Evolutionary conservation across 352 stramenopile species (phyloP), one percentile per base, ranked within the genome.

Genomic region (Peronospora farinosa): DNA sequence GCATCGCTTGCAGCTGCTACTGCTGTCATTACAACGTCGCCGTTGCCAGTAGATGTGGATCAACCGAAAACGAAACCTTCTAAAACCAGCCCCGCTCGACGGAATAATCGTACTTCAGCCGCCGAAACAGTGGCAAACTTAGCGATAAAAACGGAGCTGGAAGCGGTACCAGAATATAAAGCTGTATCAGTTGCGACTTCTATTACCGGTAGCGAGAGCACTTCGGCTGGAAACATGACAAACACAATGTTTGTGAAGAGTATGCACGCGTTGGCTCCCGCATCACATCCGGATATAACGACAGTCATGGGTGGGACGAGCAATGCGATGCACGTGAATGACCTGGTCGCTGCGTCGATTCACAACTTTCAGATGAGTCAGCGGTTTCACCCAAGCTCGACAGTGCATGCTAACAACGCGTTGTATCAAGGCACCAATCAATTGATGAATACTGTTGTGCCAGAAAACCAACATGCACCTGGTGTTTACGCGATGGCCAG

Each of bases 281-380:
- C 48, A 7, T 51, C 62, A 23, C 66, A 62, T 13, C 27, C 45
- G 8, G 55, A 63, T 36, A 56, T 72, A 38, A 33, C 19, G 38
- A 35, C 49, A 30, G 48, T 30, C 10, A 55, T 69, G 48, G 49
- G 40, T 37, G 59, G 21, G 6, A 23, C 51, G 10, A 38, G 21
- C 19, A 72, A 73, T 46, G 58, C 78, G 35, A 67, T 81, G 30
- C 43, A 76, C 47, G 65, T 86, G 28, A 85, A 80, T 23, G 74
- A 89, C 19, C 44, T 89, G 13, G 75, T 87, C 31, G 75, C 75
- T 3, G 68, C 70, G 4, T 87, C 75, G 5, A 87, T 89, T 48
- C 76, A 87, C 50, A 86, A 81, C 27, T 89, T 86, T 44, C 70
- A 71, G 16, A 78, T 88, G 60, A 86, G 63, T 25, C 78, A 86